These are phyloP conservation scores for Aquanectria penicillioides DNA, from an alignment of 2,329 filamentous ascomycete genomes.

Conservation along the genomic window DNA sequence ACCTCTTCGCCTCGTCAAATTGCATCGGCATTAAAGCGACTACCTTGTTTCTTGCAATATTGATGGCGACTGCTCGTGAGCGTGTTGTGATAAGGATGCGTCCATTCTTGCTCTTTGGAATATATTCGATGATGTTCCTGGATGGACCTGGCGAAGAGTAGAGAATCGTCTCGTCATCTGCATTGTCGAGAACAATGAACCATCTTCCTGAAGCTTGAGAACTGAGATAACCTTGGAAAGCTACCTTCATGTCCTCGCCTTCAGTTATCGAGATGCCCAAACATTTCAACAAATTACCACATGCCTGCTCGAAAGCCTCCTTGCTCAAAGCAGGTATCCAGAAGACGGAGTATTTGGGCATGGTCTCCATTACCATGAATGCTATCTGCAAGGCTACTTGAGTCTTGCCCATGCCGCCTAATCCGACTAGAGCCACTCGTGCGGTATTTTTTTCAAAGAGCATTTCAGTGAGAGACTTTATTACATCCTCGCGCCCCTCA, in stretches of 20 bases:
- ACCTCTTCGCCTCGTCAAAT: slow-evolving; percentile 30
- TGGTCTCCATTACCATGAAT: slow-evolving; percentile 43
- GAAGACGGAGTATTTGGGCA: slow-evolving; percentile 52
- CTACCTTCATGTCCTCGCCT: slow-evolving; percentile 67
- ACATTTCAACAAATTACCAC: slow-evolving; percentile 45
- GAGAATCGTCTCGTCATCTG: slow-evolving; percentile 46
- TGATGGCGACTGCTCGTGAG: slow-evolving; percentile 33
- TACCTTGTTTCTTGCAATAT: neutral
- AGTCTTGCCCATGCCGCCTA: slow-evolving; percentile 25
- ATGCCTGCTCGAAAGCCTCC: slow-evolving; percentile 53
- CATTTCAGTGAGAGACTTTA: neutral
- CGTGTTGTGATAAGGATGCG: slow-evolving; percentile 51
- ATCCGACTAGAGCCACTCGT: slow-evolving; percentile 3
- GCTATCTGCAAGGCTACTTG: slow-evolving; percentile 27
- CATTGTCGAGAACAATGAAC: slow-evolving; percentile 56
- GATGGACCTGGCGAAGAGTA: neutral
- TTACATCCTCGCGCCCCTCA: neutral
- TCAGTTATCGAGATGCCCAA: slow-evolving; percentile 50
- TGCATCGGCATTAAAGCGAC: slow-evolving; percentile 1
- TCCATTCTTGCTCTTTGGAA: slow-evolving; percentile 47
- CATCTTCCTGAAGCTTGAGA: slow-evolving; percentile 44
- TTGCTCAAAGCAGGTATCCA: slow-evolving; percentile 54
- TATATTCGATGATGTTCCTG: slow-evolving; percentile 27
- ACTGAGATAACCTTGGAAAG: slow-evolving; percentile 58
- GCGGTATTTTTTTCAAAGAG: neutral